These are phyloP conservation scores for Colletotrichum sp. DNA, from an alignment of 2,329 filamentous ascomycete genomes.

Conservation along the genomic window DNA sequence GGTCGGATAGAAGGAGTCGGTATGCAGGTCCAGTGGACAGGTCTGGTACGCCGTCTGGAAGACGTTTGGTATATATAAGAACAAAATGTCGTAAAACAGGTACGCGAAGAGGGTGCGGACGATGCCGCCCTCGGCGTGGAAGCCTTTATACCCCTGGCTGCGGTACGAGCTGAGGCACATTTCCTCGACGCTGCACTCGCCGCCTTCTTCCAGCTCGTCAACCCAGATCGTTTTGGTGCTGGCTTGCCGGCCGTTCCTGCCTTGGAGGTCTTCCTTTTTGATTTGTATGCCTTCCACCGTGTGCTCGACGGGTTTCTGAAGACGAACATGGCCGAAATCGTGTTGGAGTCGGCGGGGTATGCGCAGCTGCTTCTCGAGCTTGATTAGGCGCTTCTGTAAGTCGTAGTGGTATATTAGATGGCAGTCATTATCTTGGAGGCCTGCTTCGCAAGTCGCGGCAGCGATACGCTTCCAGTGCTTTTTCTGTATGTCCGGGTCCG, in stretches of 20 bases:
- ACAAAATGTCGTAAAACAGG: conserved; percentile 92
- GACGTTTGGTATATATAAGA: conserved; percentile 92
- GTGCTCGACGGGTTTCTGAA: conserved; percentile 78
- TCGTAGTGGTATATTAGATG: conserved; percentile 95
- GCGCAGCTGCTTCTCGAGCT: conserved; percentile 84
- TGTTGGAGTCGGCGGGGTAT: conserved; percentile 88
- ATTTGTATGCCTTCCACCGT: conserved; percentile 80
- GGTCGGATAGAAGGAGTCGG: conserved; percentile 87
- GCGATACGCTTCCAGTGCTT: conserved; percentile 84
- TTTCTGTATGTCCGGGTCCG: conserved; percentile 62
- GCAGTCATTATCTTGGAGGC: conserved; percentile 85
- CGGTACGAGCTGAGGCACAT: conserved; percentile 94
- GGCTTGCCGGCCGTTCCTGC: conserved; percentile 44
- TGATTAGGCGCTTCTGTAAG: conserved; percentile 89
- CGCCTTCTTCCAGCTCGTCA: conserved; percentile 71
- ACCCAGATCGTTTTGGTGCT: conserved; percentile 86
- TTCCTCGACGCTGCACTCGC: conserved; percentile 86
- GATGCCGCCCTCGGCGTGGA: conserved; percentile 91
- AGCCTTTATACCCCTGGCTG: conserved; percentile 87
- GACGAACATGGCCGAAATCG: conserved; percentile 85
- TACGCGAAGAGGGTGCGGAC: conserved; percentile 90
- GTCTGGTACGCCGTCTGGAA: conserved; percentile 97
- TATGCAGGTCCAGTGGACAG: conserved; percentile 90
- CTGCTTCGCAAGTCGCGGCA: conserved; percentile 80
- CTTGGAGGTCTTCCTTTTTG: conserved; percentile 58